Evolutionary conservation across 371 early-diverging fungal species (phyloP).

Genomic region (Mortierella sp.): DNA sequence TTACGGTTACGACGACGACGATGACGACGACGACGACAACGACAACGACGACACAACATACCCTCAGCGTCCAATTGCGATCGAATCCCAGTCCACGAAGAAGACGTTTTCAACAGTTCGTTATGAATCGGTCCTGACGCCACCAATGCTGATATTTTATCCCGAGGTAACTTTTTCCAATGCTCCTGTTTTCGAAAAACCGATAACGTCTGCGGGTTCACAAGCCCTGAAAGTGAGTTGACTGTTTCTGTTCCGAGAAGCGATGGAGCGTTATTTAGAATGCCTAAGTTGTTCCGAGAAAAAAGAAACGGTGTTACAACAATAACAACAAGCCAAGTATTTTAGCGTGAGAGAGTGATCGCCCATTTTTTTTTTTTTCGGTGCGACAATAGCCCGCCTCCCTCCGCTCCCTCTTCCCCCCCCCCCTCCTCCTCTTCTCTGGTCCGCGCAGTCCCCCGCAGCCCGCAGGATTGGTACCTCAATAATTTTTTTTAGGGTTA

Average conservation of each 20-base stretch:
- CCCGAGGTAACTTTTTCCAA: conserved; percentile 37
- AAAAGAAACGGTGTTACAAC: neutral
- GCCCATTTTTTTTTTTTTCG: neutral
- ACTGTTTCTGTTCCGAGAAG: conserved; percentile 38
- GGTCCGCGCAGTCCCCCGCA: no score
- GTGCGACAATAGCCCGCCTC: no score
- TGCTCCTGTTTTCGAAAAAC: conserved; percentile 50
- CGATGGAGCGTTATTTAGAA: conserved; percentile 48
- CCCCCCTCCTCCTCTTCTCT: no score
- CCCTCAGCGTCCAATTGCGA: conserved; percentile 51
- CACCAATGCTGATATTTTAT: neutral
- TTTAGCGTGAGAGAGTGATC: no score
- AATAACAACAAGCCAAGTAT: no score
- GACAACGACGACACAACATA: no score
- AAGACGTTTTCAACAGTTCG: conserved; percentile 33
- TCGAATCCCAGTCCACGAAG: conserved; percentile 38
- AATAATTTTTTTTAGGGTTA: conserved; percentile 4
- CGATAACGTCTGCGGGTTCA: conserved; percentile 43
- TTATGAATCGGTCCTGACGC: conserved; percentile 13
- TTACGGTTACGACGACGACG: neutral
- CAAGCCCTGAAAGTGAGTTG: conserved; percentile 41
- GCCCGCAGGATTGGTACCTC: no score
- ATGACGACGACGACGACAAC: neutral
- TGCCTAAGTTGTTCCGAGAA: conserved; percentile 12
- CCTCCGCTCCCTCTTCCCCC: no score